Base-by-base conservation (phyloP, 371 early-diverging fungal genomes). In the Chytridiales sp. region DNA sequence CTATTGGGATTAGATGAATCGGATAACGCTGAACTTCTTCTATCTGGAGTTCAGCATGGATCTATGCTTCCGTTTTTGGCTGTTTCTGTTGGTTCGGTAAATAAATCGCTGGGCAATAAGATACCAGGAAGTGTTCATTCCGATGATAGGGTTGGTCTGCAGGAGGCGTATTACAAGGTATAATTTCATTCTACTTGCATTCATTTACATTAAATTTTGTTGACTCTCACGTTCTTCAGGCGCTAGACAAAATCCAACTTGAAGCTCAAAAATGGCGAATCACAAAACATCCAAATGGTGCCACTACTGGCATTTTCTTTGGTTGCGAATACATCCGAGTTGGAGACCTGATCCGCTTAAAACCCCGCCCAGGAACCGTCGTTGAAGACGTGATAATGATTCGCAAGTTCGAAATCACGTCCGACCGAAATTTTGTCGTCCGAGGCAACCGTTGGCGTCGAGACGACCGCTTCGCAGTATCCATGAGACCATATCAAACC, bases 261-360 rank as follows among this genome's bases (percentile, higher is more conserved):
- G 24, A 21, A 11, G 26, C 60, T 3, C 34, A 35, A 29, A 24
- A 44, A 13, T 61, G 61, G 61, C 51, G 53, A 17, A 11, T 35
- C 3, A 41, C 56, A 34, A 46, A 47, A 22, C 11, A 43, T 31
- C 29, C 61, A 44, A 6, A 24, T 24, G 38, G 38, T 9, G n/a
- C 11, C 11, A 13, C 22, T n/a, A 11, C 35, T 24, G 3, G 66
- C 40, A 17, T 24, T 65, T 17, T 51, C 22, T 64, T 59, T 52
- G 66, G 66, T 13, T 36, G 22, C 21, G 66, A 65, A 41, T 17
- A 53, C 11, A 21, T 65, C 26, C 53, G 66, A 3, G 47, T 59
- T 19, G 59, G 60, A 5, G 66, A 65, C 42, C 13, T 65, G 6
- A 22, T 65, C 27, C 47, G 60, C 11, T 17, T 60, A n/a, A 65